Conservation (phyloP, 148 eudicot species). For the Silene conica region DNA sequence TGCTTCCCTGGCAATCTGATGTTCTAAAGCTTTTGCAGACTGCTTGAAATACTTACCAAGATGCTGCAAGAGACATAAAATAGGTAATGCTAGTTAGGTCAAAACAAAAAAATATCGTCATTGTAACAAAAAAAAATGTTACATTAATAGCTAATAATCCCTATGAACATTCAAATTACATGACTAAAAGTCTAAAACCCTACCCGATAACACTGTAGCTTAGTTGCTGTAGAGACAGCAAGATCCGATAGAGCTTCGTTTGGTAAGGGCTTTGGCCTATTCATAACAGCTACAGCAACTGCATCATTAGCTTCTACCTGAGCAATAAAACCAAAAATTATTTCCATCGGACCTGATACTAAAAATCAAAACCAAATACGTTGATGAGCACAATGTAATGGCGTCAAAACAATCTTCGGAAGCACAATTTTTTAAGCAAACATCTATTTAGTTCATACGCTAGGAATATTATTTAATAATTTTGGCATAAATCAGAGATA, state of each 20-base stretch:
- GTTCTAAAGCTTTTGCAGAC: conserved; percentile 91
- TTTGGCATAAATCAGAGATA: not conserved
- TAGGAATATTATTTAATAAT: too few species aligned
- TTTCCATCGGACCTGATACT: conserved; percentile 5
- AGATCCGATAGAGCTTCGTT: conserved; percentile 80
- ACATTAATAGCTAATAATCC: not conserved
- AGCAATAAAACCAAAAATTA: conserved; percentile 12
- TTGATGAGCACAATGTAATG: not conserved
- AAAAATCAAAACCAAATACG: not conserved
- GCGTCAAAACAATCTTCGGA: not conserved
- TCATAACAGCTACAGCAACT: conserved; percentile 89
- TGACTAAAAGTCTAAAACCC: conserved; percentile 4
- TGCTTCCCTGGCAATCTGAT: conserved; percentile 86
- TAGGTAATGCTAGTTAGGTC: not conserved
- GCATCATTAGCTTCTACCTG: conserved; percentile 96
- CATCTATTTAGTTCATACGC: not conserved
- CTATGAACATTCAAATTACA: not conserved
- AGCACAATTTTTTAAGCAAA: not conserved
- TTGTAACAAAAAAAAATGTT: conserved; percentile 3
- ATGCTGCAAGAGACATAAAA: conserved; percentile 47
- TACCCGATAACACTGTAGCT: conserved; percentile 92
- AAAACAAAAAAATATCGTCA: not conserved
- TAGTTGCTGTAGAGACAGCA: conserved; percentile 84
- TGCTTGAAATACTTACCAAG: conserved; percentile 93
- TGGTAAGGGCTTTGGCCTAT: conserved; percentile 83